Evolutionary conservation across 2,329 filamentous ascomycete genomes (phyloP).

Genomic region (Claviceps sp.): DNA sequence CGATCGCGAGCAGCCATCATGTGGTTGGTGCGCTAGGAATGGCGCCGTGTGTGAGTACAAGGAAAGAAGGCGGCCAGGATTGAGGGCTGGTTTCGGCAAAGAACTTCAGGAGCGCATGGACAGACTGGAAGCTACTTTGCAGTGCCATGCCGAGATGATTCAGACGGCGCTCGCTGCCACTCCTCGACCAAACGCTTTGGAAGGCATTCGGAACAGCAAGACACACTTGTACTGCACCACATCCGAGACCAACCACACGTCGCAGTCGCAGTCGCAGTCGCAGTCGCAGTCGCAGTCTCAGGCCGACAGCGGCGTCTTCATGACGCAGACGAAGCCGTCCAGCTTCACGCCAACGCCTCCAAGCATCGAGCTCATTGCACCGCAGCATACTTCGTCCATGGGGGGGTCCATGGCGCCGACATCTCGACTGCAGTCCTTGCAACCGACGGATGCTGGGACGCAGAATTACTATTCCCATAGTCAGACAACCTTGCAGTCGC

Average conservation of each 20-base stretch:
- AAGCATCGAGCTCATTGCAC: constrained; percentile 36
- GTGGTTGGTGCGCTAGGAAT: constrained; percentile 55
- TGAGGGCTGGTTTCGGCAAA: constrained; percentile 55
- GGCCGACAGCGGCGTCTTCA: constrained; percentile 45
- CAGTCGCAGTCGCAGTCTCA: constrained; percentile 39
- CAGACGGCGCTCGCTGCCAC: constrained; percentile 37
- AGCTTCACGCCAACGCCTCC: constrained; percentile 33
- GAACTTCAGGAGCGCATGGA: constrained; percentile 62
- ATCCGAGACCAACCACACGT: constrained; percentile 34
- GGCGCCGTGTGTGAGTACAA: constrained; percentile 52
- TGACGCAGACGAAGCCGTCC: constrained; percentile 45
- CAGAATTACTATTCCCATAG: constrained; percentile 32
- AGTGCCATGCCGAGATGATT: constrained; percentile 52
- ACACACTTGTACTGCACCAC: constrained; percentile 33
- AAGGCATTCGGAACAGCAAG: constrained; percentile 33
- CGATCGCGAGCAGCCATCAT: constrained; percentile 61
- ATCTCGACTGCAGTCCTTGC: constrained; percentile 22
- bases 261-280: constrained; percentile 24
- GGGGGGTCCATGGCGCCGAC: constrained; percentile 25
- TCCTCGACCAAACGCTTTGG: constrained; percentile 19
- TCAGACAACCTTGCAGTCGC: not conserved
- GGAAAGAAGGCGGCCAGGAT: constrained; percentile 53
- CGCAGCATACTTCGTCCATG: constrained; percentile 25
- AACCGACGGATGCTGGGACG: constrained; percentile 26
- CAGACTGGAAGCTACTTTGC: constrained; percentile 52